Evolutionary conservation across 139 green algal species (phyloP).

Genomic region (Haematococcus lacustris): DNA sequence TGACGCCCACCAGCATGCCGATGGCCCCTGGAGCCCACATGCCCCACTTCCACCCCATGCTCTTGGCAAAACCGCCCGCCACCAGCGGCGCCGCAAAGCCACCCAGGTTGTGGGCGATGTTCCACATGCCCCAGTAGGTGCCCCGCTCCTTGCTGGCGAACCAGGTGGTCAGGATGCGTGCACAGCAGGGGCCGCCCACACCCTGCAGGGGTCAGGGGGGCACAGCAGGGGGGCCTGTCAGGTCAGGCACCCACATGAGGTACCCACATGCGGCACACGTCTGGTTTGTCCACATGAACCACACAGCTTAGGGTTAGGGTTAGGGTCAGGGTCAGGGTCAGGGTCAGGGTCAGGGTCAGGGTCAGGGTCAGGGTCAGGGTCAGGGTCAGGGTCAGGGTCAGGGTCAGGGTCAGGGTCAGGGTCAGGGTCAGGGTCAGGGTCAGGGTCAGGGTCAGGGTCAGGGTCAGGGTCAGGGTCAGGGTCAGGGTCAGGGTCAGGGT

Average conservation of each 20-base stretch:
- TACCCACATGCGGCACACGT: neutral
- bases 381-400: too few species aligned
- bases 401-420: too few species aligned
- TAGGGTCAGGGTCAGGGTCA: too few species aligned
- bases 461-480: too few species aligned
- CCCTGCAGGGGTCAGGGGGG: constrained; percentile 52
- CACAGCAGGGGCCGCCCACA: constrained; percentile 87
- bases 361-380: too few species aligned
- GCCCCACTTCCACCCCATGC: constrained; percentile 75
- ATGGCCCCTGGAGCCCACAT: constrained; percentile 88
- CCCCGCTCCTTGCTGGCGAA: constrained; percentile 76
- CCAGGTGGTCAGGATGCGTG: constrained; percentile 93
- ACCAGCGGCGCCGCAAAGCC: constrained; percentile 88
- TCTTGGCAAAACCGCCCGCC: constrained; percentile 75
- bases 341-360: too few species aligned
- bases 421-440: too few species aligned
- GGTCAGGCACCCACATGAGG: constrained; percentile 79
- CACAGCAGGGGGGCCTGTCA: constrained; percentile 87
- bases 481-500: too few species aligned
- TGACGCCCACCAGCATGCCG: constrained; percentile 60
- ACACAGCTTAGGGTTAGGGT: neutral
- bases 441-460: too few species aligned
- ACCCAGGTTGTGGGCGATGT: constrained; percentile 93
- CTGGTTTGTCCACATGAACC: neutral
- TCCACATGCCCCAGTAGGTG: constrained; percentile 85